Percentiles rank a stretch among this genome's conserved stretches.
Evolutionary conservation across 75 land plant species (phyloP).

Genomic region (Picea sitchensis): DNA sequence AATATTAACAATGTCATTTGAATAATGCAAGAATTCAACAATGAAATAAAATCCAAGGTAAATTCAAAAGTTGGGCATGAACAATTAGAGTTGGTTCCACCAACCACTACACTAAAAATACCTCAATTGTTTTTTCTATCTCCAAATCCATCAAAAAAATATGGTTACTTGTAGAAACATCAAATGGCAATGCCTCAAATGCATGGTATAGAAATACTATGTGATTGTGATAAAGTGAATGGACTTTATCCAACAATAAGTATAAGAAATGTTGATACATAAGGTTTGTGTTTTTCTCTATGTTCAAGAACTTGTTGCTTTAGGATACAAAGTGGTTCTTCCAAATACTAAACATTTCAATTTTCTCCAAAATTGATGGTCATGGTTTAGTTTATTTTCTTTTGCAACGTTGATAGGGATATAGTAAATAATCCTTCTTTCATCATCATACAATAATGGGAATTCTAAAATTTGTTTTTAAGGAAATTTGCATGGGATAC

Average conservation of each 20-base stretch:
- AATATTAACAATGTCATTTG: too few relatives aligned
- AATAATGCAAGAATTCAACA: too few relatives aligned
- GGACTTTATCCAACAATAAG: constrained; percentile 17
- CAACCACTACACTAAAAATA: constrained; percentile 69
- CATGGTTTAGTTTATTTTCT: neutral
- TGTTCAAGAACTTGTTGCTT: too few relatives aligned
- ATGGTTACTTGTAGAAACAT: constrained; percentile 37
- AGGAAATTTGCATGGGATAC: constrained; percentile 78
- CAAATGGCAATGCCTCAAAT: constrained; percentile 21
- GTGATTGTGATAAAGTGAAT: constrained; percentile 24
- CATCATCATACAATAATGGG: constrained; percentile 27
- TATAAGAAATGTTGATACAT: constrained; percentile 19
- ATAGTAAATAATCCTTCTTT: neutral
- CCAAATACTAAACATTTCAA: neutral
- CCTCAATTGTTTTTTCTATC: constrained; percentile 67
- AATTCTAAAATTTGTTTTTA: constrained; percentile 40
- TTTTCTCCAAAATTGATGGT: neutral
- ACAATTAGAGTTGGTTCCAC: constrained; percentile 66
- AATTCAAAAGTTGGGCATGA: constrained; percentile 31
- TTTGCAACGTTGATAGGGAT: constrained; percentile 3
- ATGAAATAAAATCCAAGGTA: too few relatives aligned
- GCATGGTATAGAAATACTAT: constrained; percentile 22
- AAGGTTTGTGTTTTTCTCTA: constrained; percentile 31
- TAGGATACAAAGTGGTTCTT: too few relatives aligned
- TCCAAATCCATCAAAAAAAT: constrained; percentile 48